Evolutionary conservation across 148 eudicot genomes (phyloP).

Genomic region (Linanthus parryae): DNA sequence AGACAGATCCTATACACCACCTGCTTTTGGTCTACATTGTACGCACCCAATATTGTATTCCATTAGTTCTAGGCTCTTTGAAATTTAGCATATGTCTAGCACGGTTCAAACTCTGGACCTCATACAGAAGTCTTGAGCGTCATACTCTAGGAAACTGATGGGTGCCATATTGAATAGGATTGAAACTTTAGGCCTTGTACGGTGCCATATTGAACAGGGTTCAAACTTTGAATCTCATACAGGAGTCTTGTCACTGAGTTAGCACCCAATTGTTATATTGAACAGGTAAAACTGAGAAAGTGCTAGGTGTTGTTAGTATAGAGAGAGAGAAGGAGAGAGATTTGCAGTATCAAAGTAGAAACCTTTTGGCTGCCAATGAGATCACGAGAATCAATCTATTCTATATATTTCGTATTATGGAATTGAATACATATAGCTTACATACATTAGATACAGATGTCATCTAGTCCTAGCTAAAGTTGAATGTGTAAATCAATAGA

Average conservation of each 20-base stretch:
- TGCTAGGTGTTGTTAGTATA: not conserved
- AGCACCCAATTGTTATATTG: not conserved
- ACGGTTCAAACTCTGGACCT: no score
- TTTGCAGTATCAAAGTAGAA: slow-evolving; percentile 20
- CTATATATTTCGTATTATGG: not conserved
- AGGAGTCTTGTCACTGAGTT: no score
- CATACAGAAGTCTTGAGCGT: no score
- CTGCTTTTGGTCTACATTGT: slow-evolving; percentile 11
- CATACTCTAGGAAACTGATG: no score
- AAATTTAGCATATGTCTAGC: no score
- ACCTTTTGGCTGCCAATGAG: slow-evolving; percentile 13
- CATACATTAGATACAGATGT: no score
- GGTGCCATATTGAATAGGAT: no score
- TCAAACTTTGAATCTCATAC: no score
- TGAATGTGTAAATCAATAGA: not conserved
- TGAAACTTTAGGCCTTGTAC: not conserved
- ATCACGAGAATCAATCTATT: slow-evolving; percentile 1
- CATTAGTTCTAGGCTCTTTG: no score
- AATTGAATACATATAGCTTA: not conserved
- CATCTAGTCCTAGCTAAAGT: not conserved
- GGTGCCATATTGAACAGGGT: not conserved
- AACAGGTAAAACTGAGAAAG: not conserved
- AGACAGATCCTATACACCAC: slow-evolving; percentile 7
- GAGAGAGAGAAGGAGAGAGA: slow-evolving; percentile 1
- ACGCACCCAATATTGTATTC: slow-evolving; percentile 9